These are phyloP conservation scores for Macadamia integrifolia DNA, from an alignment of 164 flowering plant species.

Conservation along the genomic window DNA sequence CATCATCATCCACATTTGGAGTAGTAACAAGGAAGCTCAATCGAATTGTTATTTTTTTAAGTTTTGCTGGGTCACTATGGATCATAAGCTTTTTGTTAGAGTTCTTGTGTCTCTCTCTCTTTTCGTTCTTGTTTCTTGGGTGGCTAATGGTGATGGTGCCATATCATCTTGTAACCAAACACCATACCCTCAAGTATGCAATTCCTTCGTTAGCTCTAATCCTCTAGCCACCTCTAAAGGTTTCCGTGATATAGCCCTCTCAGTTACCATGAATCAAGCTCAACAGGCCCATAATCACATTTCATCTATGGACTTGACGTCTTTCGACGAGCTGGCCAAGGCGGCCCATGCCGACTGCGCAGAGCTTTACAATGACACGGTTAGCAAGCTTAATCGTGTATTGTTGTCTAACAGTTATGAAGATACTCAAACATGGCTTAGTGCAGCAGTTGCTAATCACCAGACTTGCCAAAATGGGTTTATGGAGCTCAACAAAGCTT, in stretches of 20 bases:
- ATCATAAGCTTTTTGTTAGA: not conserved
- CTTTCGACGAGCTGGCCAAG: constrained; percentile 11
- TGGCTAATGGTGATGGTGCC: not conserved
- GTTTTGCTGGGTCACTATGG: no score
- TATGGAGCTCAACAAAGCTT: not conserved
- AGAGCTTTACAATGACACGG: not conserved
- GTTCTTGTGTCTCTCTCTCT: not conserved
- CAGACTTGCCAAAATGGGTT: not conserved
- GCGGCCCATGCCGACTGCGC: not conserved
- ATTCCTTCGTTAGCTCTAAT: not conserved
- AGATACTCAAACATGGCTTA: not conserved
- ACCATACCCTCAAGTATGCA: not conserved
- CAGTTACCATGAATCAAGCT: not conserved
- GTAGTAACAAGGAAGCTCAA: no score
- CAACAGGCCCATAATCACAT: constrained; percentile 27
- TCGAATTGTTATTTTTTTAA: no score
- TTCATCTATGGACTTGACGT: constrained; percentile 32
- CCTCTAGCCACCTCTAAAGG: not conserved
- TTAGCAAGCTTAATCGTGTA: not conserved
- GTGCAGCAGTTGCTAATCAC: not conserved
- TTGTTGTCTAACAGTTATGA: not conserved
- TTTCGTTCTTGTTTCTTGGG: not conserved
- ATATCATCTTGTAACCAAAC: not conserved
- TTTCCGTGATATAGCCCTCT: not conserved
- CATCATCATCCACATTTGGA: no score